phyloP scores from a whole-genome alignment of 139 green algal species.

The Coelastrella sp. region DNA sequence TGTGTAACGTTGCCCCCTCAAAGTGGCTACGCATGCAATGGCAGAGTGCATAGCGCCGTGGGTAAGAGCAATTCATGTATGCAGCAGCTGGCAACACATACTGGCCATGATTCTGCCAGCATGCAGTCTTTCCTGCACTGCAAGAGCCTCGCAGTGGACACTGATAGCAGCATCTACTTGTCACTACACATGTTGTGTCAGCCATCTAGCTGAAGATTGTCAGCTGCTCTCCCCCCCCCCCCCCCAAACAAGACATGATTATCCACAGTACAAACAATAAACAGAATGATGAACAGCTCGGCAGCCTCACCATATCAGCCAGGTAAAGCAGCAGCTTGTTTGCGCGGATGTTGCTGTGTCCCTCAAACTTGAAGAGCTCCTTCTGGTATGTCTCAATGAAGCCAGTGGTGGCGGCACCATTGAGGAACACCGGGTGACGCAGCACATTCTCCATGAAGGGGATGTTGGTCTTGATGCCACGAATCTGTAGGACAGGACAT shows the following conservation, averaged over 20 bases:
- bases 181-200: too few species aligned
- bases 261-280: too few species aligned
- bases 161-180: not conserved
- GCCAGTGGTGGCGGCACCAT: slow-evolving; percentile 74
- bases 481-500: slow-evolving; percentile 59
- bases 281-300: too few species aligned
- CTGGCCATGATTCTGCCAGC: not conserved
- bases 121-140: not conserved
- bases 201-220: too few species aligned
- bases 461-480: slow-evolving; percentile 97
- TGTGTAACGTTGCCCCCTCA: not conserved
- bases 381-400: slow-evolving; percentile 84
- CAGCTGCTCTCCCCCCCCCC: too few species aligned
- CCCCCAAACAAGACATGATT: too few species aligned
- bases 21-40: not conserved
- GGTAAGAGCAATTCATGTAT: not conserved
- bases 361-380: slow-evolving; percentile 81
- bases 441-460: slow-evolving; percentile 94
- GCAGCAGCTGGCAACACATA: not conserved
- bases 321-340: slow-evolving; percentile 89
- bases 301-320: slow-evolving; percentile 65
- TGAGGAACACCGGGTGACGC: slow-evolving; percentile 88
- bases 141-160: not conserved
- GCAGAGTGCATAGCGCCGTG: not conserved
- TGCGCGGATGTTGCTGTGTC: slow-evolving; percentile 56